A percentile compares a stretch with the other conserved stretches of the same genome.
phyloP scores from a whole-genome alignment of 441 rosid species.

The Macaranga tanarius region DNA sequence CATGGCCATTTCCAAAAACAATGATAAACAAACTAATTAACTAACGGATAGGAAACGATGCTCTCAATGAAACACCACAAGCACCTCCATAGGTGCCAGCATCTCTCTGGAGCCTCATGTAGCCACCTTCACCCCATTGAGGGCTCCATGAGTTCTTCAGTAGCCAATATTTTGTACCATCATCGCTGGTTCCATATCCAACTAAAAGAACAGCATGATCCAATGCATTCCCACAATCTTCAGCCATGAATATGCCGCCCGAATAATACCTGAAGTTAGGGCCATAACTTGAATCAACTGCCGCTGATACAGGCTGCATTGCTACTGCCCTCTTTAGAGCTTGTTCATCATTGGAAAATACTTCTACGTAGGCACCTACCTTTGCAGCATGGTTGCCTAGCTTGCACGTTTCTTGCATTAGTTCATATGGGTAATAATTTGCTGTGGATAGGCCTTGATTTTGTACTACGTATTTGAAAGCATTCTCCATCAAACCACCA shows the following conservation, averaged over 20 bases:
- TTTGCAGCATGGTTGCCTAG: conserved; percentile 23
- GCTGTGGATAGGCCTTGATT: conserved; percentile 47
- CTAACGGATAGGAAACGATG: conserved; percentile 44
- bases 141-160: conserved; percentile 67
- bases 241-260: conserved; percentile 45
- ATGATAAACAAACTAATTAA: too few species aligned
- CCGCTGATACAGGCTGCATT: conserved; percentile 59
- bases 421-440: conserved; percentile 46
- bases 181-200: conserved; percentile 51
- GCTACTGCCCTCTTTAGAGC: conserved; percentile 40
- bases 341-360: conserved; percentile 36
- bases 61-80: conserved; percentile 58
- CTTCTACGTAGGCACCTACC: conserved; percentile 34
- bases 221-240: conserved; percentile 42
- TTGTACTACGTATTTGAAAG: conserved; percentile 41
- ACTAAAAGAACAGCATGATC: conserved; percentile 55
- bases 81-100: conserved; percentile 30
- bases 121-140: conserved; percentile 71
- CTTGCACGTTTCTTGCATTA: conserved; percentile 31
- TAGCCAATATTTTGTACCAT: conserved; percentile 46
- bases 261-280: conserved; percentile 43
- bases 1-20: too few species aligned
- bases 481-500: conserved; percentile 57
- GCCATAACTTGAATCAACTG: conserved; percentile 38
- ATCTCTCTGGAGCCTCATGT: conserved; percentile 43